phyloP scores from a whole-genome alignment of 371 early-diverging fungal species.

The Mortierella sp. region DNA sequence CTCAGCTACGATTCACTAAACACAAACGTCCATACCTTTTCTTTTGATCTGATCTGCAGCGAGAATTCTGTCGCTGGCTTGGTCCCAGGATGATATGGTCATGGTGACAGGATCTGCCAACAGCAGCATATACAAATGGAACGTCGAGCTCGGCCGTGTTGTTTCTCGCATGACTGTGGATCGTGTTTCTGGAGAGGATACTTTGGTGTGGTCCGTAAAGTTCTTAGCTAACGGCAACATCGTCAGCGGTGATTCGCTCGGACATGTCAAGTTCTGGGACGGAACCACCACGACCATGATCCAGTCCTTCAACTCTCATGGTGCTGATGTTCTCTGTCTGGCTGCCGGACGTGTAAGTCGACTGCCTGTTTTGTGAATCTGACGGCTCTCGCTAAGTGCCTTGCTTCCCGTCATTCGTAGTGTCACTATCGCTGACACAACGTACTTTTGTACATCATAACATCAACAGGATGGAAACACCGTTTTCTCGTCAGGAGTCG shows the following conservation, averaged over 20 bases:
- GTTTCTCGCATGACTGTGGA: constrained; percentile 80
- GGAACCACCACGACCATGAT: constrained; percentile 72
- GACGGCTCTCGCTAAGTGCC: neutral
- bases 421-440: neutral
- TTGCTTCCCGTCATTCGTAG: neutral
- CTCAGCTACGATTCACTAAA: no score
- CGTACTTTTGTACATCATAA: no score
- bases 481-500: constrained; percentile 92
- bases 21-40: neutral
- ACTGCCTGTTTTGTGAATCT: neutral
- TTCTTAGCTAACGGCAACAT: constrained; percentile 73
- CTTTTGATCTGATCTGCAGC: constrained; percentile 44
- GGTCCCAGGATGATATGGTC: constrained; percentile 78
- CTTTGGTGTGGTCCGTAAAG: constrained; percentile 72
- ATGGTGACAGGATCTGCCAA: constrained; percentile 90
- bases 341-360: constrained; percentile 62
- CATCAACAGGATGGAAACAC: constrained; percentile 63
- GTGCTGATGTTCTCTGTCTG: constrained; percentile 91
- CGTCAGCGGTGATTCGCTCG: constrained; percentile 92
- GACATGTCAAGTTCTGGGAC: constrained; percentile 92
- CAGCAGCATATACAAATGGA: constrained; percentile 82
- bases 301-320: constrained; percentile 79
- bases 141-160: constrained; percentile 67
- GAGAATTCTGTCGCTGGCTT: constrained; percentile 87
- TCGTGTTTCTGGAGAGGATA: constrained; percentile 66